Base-by-base conservation (phyloP, 805 yeast species). In the Candida corydali region DNA sequence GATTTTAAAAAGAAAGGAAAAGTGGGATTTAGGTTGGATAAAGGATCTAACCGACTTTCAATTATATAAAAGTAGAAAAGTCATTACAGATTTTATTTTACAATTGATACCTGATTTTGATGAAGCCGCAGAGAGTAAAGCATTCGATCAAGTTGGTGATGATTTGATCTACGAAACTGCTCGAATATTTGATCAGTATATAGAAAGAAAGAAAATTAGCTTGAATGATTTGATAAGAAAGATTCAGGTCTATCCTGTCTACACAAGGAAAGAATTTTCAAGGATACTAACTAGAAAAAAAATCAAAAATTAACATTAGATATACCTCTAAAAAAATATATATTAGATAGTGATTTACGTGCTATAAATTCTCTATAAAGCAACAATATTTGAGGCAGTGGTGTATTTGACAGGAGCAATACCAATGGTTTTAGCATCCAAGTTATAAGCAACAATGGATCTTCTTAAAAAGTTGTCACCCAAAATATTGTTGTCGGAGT, bases 191-290 rank as follows among this genome's bases (percentile, higher is more conserved):
- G 43, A 39, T 25, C 29, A 17, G 10, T 39, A 39, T 18, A 28
- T 39, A 34, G 17, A 15, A 10, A 36, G 43, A 25, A 39, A 36
- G 17, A 26, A 36, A 24, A 30, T 39, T 15, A 14, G n/a, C 8
- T 36, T 39, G 18, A 15, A 17, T 49, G 32, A 95, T 95, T 73
- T 87, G 95, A 71, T 87, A 86, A 56, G 86, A 85, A 63, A 87
- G 85, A 70, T 96, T 79, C 65, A 84, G 73, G 44, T 86, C 94
- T 67, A 86, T 86, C 65, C 87, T 73, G 58, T 95, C 95, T 40
- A 95, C 89, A 75, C 88, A 85, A 51, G 82, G 70, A 75, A 95
- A 95, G 42, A 95, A 95, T 64, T 86, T 95, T 27, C 29, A 16
- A 26, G 40, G 14, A 39, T 39, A 16, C 32, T 39, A 29, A 19